Evolutionary conservation across 495 filamentous ascomycete species (phyloP), one percentile per base, ranked within the genome.

Genomic region (Collariella sp.): DNA sequence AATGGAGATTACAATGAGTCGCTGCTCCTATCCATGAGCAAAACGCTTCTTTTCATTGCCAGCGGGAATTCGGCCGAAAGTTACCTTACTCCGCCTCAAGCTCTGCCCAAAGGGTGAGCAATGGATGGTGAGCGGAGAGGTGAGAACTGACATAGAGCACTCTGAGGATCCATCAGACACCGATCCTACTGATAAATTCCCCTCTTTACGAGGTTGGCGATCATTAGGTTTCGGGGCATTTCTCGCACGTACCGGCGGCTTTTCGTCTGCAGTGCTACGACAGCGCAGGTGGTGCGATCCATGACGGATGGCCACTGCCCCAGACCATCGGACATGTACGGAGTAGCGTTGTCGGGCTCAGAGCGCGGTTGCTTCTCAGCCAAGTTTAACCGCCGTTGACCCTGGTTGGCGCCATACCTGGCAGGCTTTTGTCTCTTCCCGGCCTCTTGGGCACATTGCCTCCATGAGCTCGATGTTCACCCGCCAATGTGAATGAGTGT

Each of bases 191-290:
- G 38, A n/a, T n/a, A 40, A n/a, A 18, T n/a, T 18, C n/a, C n/a
- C 1, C 2, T 16, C 15, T 12, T 13, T 38, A 3, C 3, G 35
- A 38, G 11, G 35, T 38, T 9, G 26, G 9, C 4, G 26, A 31
- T 15, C 24, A 19, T 4, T n/a, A 22, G 15, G n/a, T 0, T 13
- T 24, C 10, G 24, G 24, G 38, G 13, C 18, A 31, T 19, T 5
- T 54, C 22, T 54, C 52, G 52, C 43, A 47, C 52, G 52, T 54
- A 54, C 42, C 52, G 51, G 31, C n/a, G 22, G 7, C 33, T 38
- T 39, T 39, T 46, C 31, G 15, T 1, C 24, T 51, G 26, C 38
- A 15, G 49, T 51, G 40, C 23, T 19, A 42, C 40, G 18, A 22
- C n/a, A 33, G 20, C 46, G 22, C 13, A 7, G 6, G 12, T 26